phyloP scores from a whole-genome alignment of 495 filamentous ascomycete species.

The Xylaria flabelliformis region DNA sequence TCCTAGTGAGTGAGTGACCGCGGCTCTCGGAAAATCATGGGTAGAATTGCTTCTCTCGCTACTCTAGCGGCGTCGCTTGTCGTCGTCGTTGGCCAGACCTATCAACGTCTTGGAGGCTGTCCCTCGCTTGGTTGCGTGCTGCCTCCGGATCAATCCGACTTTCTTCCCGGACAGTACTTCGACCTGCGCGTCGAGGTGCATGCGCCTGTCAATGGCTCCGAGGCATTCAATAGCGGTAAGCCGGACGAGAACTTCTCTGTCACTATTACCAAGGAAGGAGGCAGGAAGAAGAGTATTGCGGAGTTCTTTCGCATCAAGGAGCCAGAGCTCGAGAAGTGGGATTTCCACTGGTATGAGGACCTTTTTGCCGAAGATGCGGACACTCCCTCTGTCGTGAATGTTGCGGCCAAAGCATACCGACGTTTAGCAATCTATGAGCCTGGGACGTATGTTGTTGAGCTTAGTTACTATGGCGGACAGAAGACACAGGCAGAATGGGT shows the following conservation, averaged over 20 bases:
- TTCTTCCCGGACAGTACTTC: slow-evolving; percentile 76
- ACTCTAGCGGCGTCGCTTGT: slow-evolving; percentile 41
- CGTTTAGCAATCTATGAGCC: slow-evolving; percentile 70
- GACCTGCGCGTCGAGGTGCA: slow-evolving; percentile 80
- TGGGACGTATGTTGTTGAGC: slow-evolving; percentile 71
- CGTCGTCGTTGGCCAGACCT: slow-evolving; percentile 64
- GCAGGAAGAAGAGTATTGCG: slow-evolving; percentile 52
- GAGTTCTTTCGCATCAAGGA: slow-evolving; percentile 66
- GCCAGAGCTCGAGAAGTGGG: slow-evolving; percentile 71
- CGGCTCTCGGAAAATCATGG: background rate
- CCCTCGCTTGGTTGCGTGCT: slow-evolving; percentile 76
- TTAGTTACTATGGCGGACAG: slow-evolving; percentile 69
- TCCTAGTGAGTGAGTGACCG: background rate
- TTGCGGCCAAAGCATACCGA: slow-evolving; percentile 73
- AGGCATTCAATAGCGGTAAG: slow-evolving; percentile 62
- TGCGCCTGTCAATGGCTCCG: slow-evolving; percentile 75
- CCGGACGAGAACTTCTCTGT: slow-evolving; percentile 74
- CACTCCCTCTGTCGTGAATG: slow-evolving; percentile 69
- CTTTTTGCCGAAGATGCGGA: slow-evolving; percentile 71
- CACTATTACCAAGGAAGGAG: slow-evolving; percentile 67
- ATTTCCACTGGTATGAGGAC: slow-evolving; percentile 76
- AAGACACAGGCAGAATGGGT: slow-evolving; percentile 72
- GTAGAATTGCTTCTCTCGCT: slow-evolving; percentile 14
- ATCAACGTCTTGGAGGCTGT: slow-evolving; percentile 72
- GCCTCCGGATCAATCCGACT: slow-evolving; percentile 78